These are phyloP conservation scores for Dianthus caryophyllus DNA, from an alignment of 148 eudicot genomes.

Conservation along the genomic window DNA sequence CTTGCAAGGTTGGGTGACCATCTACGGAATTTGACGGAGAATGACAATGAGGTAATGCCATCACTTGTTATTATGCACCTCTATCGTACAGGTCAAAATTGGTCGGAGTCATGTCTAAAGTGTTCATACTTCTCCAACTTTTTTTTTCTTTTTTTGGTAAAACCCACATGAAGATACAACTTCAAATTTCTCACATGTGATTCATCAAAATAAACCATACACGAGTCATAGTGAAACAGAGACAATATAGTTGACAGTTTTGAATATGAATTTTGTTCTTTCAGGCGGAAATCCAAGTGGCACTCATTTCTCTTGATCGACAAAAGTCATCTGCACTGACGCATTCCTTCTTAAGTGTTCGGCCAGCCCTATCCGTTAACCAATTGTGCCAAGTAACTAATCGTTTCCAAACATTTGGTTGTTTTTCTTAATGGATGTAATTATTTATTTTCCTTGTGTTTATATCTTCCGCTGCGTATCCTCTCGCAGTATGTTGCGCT, in stretches of 20 bases:
- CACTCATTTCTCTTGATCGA: conserved; percentile 47
- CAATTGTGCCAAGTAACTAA: conserved; percentile 53
- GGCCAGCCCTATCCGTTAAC: conserved; percentile 40
- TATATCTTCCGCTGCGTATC: conserved; percentile 2
- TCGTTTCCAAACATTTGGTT: conserved; percentile 5
- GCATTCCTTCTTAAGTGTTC: conserved; percentile 44
- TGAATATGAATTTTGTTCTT: conserved; percentile 22
- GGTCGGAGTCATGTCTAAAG: no score
- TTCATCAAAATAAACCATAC: no score
- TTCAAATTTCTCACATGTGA: no score
- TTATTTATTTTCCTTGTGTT: not conserved
- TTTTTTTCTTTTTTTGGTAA: no score
- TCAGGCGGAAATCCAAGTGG: conserved; percentile 57
- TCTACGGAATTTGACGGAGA: conserved; percentile 41
- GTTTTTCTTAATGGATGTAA: not conserved
- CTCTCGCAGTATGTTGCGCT: conserved; percentile 46
- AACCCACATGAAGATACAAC: no score
- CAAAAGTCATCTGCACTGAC: conserved; percentile 38
- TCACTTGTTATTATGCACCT: conserved; percentile 3
- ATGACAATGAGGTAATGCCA: conserved; percentile 43
- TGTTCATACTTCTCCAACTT: no score
- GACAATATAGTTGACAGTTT: not conserved
- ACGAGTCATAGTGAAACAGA: no score
- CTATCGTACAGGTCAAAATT: no score
- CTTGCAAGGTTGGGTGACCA: conserved; percentile 46